Conservation (phyloP, 192 early-diverging fungal species). For the Mortierella claussenii region DNA sequence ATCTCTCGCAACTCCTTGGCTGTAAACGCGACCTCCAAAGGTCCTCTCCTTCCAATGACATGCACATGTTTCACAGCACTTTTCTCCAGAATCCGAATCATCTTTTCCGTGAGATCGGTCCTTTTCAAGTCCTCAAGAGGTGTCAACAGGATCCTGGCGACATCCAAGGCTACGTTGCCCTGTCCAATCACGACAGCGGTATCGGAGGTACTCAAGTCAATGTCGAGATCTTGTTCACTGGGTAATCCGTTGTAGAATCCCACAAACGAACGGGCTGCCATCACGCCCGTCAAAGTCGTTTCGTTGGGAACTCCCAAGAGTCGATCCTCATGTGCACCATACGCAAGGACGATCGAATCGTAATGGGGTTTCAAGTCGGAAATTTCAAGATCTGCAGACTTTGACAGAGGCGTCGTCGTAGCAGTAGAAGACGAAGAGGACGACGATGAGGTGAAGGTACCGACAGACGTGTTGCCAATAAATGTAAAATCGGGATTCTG, state of each 20-base stretch:
- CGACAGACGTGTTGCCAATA: constrained; percentile 83
- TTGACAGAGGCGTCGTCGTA: too few species aligned
- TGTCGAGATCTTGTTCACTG: constrained; percentile 64
- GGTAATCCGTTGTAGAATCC: constrained; percentile 96
- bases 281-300: constrained; percentile 65
- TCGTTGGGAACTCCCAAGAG: constrained; percentile 77
- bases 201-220: constrained; percentile 74
- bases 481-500: constrained; percentile 75
- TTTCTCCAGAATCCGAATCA: constrained; percentile 69
- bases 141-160: constrained; percentile 85
- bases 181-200: constrained; percentile 89
- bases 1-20: constrained; percentile 97
- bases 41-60: constrained; percentile 91
- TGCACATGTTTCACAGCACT: constrained; percentile 85
- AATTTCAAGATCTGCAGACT: constrained; percentile 53
- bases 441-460: constrained; percentile 46
- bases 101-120: constrained; percentile 88
- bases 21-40: constrained; percentile 90
- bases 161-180: constrained; percentile 95
- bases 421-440: too few species aligned
- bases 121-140: constrained; percentile 74
- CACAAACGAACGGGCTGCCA: constrained; percentile 88
- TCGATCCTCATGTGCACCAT: constrained; percentile 84
- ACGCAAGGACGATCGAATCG: constrained; percentile 84
- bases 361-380: constrained; percentile 69